Conservation (phyloP, 345 rosid genomes). For the Eucalyptus marginata region DNA sequence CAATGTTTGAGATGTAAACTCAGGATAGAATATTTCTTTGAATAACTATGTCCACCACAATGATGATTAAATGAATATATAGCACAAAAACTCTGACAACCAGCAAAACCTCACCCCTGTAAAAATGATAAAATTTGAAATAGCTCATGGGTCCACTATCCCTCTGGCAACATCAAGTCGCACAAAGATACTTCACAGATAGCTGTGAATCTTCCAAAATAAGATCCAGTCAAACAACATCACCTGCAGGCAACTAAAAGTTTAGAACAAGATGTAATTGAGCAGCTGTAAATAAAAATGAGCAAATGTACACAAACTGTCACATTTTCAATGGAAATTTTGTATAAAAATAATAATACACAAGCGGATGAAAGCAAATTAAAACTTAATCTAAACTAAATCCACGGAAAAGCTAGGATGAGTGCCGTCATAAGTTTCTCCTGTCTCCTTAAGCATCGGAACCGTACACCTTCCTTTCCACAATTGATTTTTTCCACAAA, state of each 20-base stretch:
- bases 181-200: conserved; percentile 4
- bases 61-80: background rate
- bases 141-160: conserved; percentile 39
- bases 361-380: background rate
- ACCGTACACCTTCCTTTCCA: background rate
- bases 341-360: background rate
- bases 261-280: background rate
- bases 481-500: background rate
- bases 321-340: background rate
- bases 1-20: background rate
- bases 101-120: conserved; percentile 25
- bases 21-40: background rate
- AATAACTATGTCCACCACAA: background rate
- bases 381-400: background rate
- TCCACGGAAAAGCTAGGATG: background rate
- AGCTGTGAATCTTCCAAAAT: background rate
- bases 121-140: conserved; percentile 18
- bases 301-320: background rate
- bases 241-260: background rate
- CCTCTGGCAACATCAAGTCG: conserved; percentile 37
- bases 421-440: background rate
- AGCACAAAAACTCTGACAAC: background rate
- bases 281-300: background rate
- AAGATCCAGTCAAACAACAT: background rate
- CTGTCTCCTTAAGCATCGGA: background rate